phyloP scores from a whole-genome alignment of 2,329 filamentous ascomycete species.

The Elsinoe australis region DNA sequence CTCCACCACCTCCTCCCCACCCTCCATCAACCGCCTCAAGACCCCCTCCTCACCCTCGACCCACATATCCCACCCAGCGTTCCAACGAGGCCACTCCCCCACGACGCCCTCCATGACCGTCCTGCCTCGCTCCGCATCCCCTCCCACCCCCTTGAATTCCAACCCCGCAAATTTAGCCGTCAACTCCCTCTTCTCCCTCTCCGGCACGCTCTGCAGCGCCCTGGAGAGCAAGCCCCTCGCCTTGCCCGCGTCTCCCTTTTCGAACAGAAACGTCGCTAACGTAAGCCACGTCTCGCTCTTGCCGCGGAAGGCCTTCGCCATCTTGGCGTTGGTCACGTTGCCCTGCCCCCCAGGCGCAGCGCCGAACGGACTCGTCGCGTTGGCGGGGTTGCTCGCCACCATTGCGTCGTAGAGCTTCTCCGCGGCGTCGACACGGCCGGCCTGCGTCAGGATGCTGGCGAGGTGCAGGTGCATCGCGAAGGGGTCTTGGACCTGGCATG shows the following conservation, averaged over 20 bases:
- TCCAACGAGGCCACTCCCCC: slow-evolving; percentile 75
- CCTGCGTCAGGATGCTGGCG: slow-evolving; percentile 90
- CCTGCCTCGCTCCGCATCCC: slow-evolving; percentile 81
- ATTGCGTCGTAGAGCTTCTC: slow-evolving; percentile 80
- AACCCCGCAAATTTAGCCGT: slow-evolving; percentile 84
- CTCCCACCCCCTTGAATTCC: slow-evolving; percentile 77
- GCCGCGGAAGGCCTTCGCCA: slow-evolving; percentile 67
- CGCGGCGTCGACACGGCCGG: slow-evolving; percentile 76
- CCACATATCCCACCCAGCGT: slow-evolving; percentile 88
- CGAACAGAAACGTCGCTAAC: slow-evolving; percentile 88
- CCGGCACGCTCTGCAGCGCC: slow-evolving; percentile 73
- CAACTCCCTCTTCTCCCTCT: slow-evolving; percentile 61
- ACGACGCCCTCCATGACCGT: slow-evolving; percentile 91
- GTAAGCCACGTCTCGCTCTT: slow-evolving; percentile 81
- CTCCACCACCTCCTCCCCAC: slow-evolving; percentile 29
- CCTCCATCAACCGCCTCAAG: slow-evolving; percentile 38
- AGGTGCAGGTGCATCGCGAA: slow-evolving; percentile 84
- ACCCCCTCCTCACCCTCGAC: slow-evolving; percentile 66
- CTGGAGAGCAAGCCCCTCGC: slow-evolving; percentile 72
- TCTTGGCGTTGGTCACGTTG: slow-evolving; percentile 1
- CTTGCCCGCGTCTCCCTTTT: slow-evolving; percentile 62
- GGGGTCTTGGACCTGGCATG: slow-evolving; percentile 87
- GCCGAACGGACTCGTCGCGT: background rate
- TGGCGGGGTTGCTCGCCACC: slow-evolving; percentile 47
- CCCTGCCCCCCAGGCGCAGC: background rate